Base-by-base conservation (phyloP, 2,329 filamentous ascomycete genomes). In the Botrytis aclada region DNA sequence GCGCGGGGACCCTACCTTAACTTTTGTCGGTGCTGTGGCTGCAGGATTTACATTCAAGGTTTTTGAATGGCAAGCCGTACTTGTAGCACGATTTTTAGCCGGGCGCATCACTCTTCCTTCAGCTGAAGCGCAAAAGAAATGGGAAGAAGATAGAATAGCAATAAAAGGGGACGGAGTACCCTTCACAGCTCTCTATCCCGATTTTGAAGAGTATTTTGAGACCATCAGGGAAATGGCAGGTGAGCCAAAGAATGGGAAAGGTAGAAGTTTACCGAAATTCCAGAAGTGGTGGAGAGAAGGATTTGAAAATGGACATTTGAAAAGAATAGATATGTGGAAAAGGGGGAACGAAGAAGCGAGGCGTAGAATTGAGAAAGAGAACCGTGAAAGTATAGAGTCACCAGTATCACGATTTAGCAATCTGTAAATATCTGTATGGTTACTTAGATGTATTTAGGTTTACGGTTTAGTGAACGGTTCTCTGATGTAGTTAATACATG, bases 11-110 rank as follows among this genome's bases (percentile, higher is more conserved):
- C 86, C 88, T 0, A 86, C 84, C 0, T 81, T 90, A 16, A 80
- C 86, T 3, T 90, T 90, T 76, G 83, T 90, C 3, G 89, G 88
- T 39, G 89, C 88, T 6, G 87, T 86, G 73, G 82, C 82, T 1
- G 86, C 86, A 0, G 87, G 87, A 0, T 80, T 92, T 41, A 92
- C 90, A 0, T 92, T 92, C 82, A 90, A 89, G 78, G 85, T 91
- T 43, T 91, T 90, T 72, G 90, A 92, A 81, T 91, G 88, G 88
- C 89, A 92, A 77, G 88, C 89, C 10, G 89, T 91, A 0, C 84
- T 88, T 1, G 88, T 86, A 0, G 89, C 89, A 1, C 83, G 89
- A 0, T 80, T 90, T 3, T 83, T 91, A 0, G 86, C 89, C 0
- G 88, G 88, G 0, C 83, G 87, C 2, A 85, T 84, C 0, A 81